Conservation (phyloP, 2,329 filamentous ascomycete genomes). For the Bipolaris gigantea region DNA sequence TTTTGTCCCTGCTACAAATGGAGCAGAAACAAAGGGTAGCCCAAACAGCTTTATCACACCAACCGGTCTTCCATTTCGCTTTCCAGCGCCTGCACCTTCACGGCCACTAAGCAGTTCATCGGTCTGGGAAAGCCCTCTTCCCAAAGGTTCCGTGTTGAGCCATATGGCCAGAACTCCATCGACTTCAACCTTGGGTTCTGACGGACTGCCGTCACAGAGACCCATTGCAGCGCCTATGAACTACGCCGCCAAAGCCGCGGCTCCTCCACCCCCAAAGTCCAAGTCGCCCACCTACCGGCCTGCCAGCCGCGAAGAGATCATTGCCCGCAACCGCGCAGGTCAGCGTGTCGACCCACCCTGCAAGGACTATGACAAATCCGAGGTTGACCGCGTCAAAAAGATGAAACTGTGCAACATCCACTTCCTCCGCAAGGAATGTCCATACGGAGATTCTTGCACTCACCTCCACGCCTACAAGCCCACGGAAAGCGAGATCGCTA, state of each 20-base stretch:
- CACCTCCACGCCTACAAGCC: constrained; percentile 59
- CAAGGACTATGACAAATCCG: constrained; percentile 56
- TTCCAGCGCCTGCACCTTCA: constrained; percentile 29
- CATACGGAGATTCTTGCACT: constrained; percentile 57
- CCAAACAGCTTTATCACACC: constrained; percentile 23
- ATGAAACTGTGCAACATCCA: constrained; percentile 66
- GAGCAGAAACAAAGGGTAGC: not conserved
- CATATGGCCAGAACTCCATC: constrained; percentile 33
- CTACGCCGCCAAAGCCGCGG: constrained; percentile 40
- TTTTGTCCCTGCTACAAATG: not conserved
- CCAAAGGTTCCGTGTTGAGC: constrained; percentile 6
- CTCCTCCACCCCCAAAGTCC: constrained; percentile 39
- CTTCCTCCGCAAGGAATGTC: constrained; percentile 61
- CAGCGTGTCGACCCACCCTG: constrained; percentile 60
- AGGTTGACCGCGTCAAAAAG: constrained; percentile 63
- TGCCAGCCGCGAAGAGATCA: constrained; percentile 39
- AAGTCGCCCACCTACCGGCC: constrained; percentile 26
- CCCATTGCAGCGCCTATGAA: constrained; percentile 15
- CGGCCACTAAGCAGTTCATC: not conserved
- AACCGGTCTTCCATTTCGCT: constrained; percentile 29
- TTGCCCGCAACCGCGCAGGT: constrained; percentile 61
- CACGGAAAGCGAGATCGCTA: constrained; percentile 55
- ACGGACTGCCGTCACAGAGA: constrained; percentile 16
- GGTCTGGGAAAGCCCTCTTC: constrained; percentile 26
- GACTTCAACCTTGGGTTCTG: constrained; percentile 33